A percentile compares a stretch with the other conserved stretches of the same genome.
Conservation (phyloP, 805 yeast species). For the Starmerella vaccinii region DNA sequence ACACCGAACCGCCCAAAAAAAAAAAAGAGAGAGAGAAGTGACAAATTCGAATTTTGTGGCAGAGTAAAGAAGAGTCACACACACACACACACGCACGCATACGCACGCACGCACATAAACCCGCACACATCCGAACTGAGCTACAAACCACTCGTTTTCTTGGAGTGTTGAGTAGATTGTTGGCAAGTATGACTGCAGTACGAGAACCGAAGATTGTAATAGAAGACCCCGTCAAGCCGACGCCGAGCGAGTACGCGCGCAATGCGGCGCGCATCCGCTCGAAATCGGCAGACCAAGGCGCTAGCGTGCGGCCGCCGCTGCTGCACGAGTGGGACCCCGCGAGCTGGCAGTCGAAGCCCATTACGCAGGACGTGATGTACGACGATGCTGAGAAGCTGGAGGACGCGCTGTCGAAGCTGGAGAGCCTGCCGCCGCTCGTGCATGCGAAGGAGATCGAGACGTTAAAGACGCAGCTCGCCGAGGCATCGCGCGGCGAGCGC, state of each 20-base stretch:
- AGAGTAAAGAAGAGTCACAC: too few species aligned
- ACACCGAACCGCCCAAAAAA: too few species aligned
- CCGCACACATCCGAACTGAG: too few species aligned
- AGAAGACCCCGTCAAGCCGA: slow-evolving; percentile 31
- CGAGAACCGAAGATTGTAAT: slow-evolving; percentile 25
- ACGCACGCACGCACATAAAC: too few species aligned
- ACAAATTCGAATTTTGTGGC: too few species aligned
- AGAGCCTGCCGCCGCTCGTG: slow-evolving; percentile 36
- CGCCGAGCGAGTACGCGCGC: slow-evolving; percentile 32
- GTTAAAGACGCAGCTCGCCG: slow-evolving; percentile 30
- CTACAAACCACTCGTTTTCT: background rate
- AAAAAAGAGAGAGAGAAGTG: too few species aligned
- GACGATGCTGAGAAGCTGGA: slow-evolving; percentile 34
- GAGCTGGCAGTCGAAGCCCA: slow-evolving; percentile 37
- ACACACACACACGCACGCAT: too few species aligned
- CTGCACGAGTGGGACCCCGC: slow-evolving; percentile 32
- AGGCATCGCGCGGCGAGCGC: slow-evolving; percentile 37
- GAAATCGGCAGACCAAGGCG: slow-evolving; percentile 26
- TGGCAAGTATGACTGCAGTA: background rate
- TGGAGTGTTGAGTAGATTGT: too few species aligned
- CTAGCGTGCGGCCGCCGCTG: slow-evolving; percentile 13
- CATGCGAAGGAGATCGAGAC: slow-evolving; percentile 33
- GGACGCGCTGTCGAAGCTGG: slow-evolving; percentile 35
- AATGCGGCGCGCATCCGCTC: slow-evolving; percentile 34
- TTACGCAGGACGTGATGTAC: slow-evolving; percentile 37